A percentile compares a stretch with the other conserved stretches of the same genome.
Evolutionary conservation across 192 early-diverging fungal genomes (phyloP).

Genomic region (Gonapodya sp.): DNA sequence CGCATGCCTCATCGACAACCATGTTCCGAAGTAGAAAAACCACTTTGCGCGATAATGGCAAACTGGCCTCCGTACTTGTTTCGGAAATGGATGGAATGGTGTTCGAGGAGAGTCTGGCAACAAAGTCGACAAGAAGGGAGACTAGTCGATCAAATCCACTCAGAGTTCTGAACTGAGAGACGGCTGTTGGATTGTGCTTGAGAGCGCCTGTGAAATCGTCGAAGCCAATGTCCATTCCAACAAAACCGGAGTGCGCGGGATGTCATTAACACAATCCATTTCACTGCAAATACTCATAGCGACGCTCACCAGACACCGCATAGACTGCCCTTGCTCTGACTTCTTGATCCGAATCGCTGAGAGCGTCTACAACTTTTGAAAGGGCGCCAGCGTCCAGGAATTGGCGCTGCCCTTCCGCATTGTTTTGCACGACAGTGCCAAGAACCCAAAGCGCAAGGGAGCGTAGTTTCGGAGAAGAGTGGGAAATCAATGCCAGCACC

Average conservation of each 20-base stretch:
- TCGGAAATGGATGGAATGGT: neutral
- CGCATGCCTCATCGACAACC: neutral
- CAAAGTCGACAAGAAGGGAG: neutral
- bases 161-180: neutral
- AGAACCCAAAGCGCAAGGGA: slow-evolving; percentile 77
- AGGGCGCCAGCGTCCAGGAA: neutral
- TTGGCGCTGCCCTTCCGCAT: slow-evolving; percentile 69
- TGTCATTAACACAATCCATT: neutral
- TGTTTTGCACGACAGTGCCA: slow-evolving; percentile 91
- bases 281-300: neutral
- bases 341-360: neutral
- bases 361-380: neutral
- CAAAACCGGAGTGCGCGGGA: too few species aligned
- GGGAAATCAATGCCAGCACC: slow-evolving; percentile 35
- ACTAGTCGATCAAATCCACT: neutral
- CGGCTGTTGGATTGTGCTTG: neutral
- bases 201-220: neutral
- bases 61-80: neutral
- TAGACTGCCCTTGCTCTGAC: neutral
- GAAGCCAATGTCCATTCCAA: too few species aligned
- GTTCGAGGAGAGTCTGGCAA: neutral
- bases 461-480: slow-evolving; percentile 20
- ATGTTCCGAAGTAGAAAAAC: neutral
- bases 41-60: neutral
- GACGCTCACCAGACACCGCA: neutral